Base-by-base conservation (phyloP, 495 filamentous ascomycete species). In the Trichocladium uniseriatum region DNA sequence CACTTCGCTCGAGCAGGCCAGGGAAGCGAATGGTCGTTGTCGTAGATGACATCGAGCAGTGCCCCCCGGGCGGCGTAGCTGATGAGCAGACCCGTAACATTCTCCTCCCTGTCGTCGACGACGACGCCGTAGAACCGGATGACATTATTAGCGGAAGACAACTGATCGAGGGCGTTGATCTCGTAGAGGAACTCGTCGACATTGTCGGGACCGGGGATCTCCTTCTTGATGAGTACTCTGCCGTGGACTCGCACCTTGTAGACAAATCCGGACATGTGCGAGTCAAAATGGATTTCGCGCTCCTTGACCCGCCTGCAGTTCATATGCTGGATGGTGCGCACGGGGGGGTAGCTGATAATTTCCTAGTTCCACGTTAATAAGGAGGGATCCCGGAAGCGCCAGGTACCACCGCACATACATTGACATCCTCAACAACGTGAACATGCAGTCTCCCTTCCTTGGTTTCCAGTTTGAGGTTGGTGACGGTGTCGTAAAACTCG, bases 101-200 rank as follows among this genome's bases (percentile, higher is more conserved):
- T 59, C 37, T 84, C 71, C 45, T 79, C 74, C 11, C 74, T 69
- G 38, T 94, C 87, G 64, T 95, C 89, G 14, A 96, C 81, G 22
- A 98, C 84, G 27, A 96, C 79, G 19, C 87, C 92, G 48, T 88
- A 82, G 60, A 97, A 90, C 35, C 82, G 78, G 43, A 97, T 92
- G 38, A 98, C 87, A 60, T 83, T 85, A 10, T 79, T 69, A 0
- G 84, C 83, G 44, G 72, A 80, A 31, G 73, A 70, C n/a, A 97
- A 71, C 13, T 81, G 80, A 58, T 86, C 82, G 16, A 98, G 79
- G 10, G 94, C 92, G 67, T 97, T 97, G 57, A 97, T 86, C 64
- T 98, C 92, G 68, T 98, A 98, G 11, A 97, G 73, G 59, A 98
- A 98, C 61, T 98, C 92, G 53, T 98, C 92, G 22, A 97, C 82